These are phyloP conservation scores for Monilinia aucupariae DNA, from an alignment of 2,329 filamentous ascomycete genomes.

Conservation along the genomic window DNA sequence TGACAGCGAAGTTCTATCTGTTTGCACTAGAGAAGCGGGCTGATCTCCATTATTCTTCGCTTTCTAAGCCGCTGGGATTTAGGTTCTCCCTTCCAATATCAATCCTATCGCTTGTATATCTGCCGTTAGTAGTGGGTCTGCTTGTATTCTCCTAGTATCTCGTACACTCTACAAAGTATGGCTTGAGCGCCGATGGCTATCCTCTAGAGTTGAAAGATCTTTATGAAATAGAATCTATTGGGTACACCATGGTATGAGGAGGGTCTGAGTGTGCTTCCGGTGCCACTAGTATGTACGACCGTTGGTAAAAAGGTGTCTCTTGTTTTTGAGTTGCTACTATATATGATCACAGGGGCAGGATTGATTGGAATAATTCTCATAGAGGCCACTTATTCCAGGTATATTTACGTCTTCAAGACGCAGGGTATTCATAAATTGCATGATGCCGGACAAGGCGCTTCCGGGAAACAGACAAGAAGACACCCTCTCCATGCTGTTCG, in stretches of 20 bases:
- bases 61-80: conserved; percentile 60
- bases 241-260: conserved; percentile 54
- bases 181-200: conserved; percentile 51
- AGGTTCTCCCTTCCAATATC: conserved; percentile 64
- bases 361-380: conserved; percentile 60
- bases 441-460: no score
- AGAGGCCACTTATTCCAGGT: conserved; percentile 52
- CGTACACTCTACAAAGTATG: conserved; percentile 56
- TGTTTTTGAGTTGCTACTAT: conserved; percentile 63
- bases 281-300: conserved; percentile 67
- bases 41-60: conserved; percentile 67
- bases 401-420: conserved; percentile 49
- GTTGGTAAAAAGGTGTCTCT: conserved; percentile 50
- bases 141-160: conserved; percentile 13
- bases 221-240: conserved; percentile 50
- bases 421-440: no score
- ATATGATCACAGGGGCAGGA: conserved; percentile 57
- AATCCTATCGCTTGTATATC: conserved; percentile 68
- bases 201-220: conserved; percentile 50
- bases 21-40: conserved; percentile 40
- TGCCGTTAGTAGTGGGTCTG: conserved; percentile 15
- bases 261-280: conserved; percentile 49
- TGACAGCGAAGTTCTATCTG: conserved; percentile 43
- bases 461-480: no score
- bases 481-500: no score